These are phyloP conservation scores for Dinochytrium kinnereticum DNA, from an alignment of 371 early-diverging fungal genomes.

Conservation along the genomic window DNA sequence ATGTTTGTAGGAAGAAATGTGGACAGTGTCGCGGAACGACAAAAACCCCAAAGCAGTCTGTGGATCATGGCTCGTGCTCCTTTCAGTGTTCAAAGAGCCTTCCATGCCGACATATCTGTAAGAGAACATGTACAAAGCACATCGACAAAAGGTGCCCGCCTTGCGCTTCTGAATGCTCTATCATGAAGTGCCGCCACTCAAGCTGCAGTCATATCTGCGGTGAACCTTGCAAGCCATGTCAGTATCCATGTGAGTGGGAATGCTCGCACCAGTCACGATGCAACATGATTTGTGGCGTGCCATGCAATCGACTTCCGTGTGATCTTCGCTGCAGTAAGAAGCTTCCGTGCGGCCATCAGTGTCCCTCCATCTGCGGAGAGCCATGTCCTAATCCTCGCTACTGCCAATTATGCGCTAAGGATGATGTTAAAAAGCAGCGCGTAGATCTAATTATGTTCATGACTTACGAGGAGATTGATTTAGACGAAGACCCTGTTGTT, in stretches of 20 bases:
- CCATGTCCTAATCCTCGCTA: constrained; percentile 45
- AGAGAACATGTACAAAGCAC: constrained; percentile 36
- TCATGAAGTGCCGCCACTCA: constrained; percentile 47
- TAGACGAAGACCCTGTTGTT: constrained; percentile 50
- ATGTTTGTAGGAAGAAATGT: constrained; percentile 38
- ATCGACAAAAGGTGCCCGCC: constrained; percentile 46
- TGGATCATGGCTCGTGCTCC: constrained; percentile 32
- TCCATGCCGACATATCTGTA: constrained; percentile 43
- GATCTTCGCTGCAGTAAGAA: constrained; percentile 50
- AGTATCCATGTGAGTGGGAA: constrained; percentile 51
- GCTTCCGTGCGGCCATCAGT: constrained; percentile 57
- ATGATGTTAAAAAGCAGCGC: constrained; percentile 20
- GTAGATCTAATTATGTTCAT: constrained; percentile 50
- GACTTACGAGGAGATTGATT: constrained; percentile 45
- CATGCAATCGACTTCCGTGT: constrained; percentile 62
- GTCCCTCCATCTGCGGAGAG: constrained; percentile 62
- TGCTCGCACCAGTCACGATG: constrained; percentile 57
- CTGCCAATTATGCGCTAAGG: constrained; percentile 44
- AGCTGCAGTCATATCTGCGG: constrained; percentile 46
- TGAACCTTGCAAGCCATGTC: constrained; percentile 50
- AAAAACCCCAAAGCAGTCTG: background rate
- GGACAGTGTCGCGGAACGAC: constrained; percentile 13
- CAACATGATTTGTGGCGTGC: constrained; percentile 57
- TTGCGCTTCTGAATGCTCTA: constrained; percentile 45
- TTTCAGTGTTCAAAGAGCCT: constrained; percentile 32